Evolutionary conservation across 345 rosid species (phyloP), one percentile per base, ranked within the genome.

Genomic region (Populus ilicifolia): DNA sequence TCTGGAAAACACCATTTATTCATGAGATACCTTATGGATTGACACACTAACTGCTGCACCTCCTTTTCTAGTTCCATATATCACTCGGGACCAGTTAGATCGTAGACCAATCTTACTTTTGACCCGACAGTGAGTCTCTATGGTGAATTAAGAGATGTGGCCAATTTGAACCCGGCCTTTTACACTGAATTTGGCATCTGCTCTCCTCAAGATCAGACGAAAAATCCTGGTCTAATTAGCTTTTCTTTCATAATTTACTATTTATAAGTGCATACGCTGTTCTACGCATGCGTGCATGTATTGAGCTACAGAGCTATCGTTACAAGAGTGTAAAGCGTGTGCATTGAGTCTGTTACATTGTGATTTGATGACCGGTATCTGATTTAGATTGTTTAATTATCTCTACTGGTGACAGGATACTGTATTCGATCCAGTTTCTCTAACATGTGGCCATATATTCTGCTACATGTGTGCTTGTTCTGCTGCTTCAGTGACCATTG

Each of bases 391-490:
- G 11, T 43, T 70, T 35, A 27, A 44, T 52, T 10, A 20, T 76
- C 79, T 66, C 65, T 68, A 23, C 29, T 69, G 71, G 33, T 73
- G 71, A 75, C 93, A 93, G 99, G 98, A 96, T 27, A 90, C 94
- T 0, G 97, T 96, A 61, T 96, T 96, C 73, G 97, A 96, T 86
- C 89, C 98, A 27, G 92, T 96, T 74, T 87, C 98, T 71, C 86
- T 96, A 54, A 84, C 91, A 12, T 96, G 98, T 23, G 98, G 98
- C 79, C 99, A 96, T 80, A 96, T 93, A 80, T 93, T 89, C 85
- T 93, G 99, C 90, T 87, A 89, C 81, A 85, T 90, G 84, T 96
- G 99, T 81, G 94, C 98, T 82, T 96, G 96, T 85, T 90, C 97
- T 67, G 94, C 99, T 87, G 98, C 98, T 76, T 88, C 96, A 7